Conservation (phyloP, 1,284 basidiomycete genomes). For the Thecaphora thlaspeos region DNA sequence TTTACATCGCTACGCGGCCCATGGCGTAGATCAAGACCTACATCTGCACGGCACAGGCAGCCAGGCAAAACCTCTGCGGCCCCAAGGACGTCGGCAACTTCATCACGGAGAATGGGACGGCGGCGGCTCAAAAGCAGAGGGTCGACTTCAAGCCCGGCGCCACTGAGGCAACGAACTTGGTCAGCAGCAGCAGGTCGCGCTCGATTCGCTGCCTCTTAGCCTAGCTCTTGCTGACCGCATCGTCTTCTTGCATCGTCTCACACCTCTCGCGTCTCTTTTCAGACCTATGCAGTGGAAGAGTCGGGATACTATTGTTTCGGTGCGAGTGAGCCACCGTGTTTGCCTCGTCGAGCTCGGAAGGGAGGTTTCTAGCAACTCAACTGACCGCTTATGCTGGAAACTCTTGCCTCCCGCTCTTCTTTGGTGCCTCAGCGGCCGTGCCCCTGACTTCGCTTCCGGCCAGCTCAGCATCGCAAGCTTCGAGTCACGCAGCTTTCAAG, state of each 20-base stretch:
- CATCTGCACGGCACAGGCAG: constrained; percentile 60
- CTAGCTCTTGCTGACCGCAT: too few species aligned
- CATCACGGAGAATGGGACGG: constrained; percentile 19
- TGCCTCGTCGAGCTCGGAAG: too few species aligned
- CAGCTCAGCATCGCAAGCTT: constrained; percentile 1
- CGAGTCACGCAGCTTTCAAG: constrained; percentile 73
- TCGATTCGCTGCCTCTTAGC: too few species aligned
- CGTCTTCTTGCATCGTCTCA: too few species aligned
- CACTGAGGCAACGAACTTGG: constrained; percentile 12
- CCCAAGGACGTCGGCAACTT: constrained; percentile 46
- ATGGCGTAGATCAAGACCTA: constrained; percentile 64
- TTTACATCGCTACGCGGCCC: constrained; percentile 7
- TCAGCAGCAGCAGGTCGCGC: too few species aligned
- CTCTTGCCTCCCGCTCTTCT: neutral
- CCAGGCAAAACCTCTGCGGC: constrained; percentile 30
- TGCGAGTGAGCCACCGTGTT: constrained; percentile 59
- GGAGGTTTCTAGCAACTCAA: too few species aligned
- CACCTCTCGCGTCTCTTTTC: constrained; percentile 4
- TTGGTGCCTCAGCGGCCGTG: constrained; percentile 67
- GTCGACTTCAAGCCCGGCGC: constrained; percentile 36
- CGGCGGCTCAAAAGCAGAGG: constrained; percentile 28
- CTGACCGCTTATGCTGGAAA: too few species aligned
- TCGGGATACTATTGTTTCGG: constrained; percentile 96
- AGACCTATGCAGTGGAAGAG: constrained; percentile 72
- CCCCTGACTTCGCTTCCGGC: constrained; percentile 70